phyloP scores from a whole-genome alignment of 2,329 filamentous ascomycete genomes.

The Cladophialophora immunda region DNA sequence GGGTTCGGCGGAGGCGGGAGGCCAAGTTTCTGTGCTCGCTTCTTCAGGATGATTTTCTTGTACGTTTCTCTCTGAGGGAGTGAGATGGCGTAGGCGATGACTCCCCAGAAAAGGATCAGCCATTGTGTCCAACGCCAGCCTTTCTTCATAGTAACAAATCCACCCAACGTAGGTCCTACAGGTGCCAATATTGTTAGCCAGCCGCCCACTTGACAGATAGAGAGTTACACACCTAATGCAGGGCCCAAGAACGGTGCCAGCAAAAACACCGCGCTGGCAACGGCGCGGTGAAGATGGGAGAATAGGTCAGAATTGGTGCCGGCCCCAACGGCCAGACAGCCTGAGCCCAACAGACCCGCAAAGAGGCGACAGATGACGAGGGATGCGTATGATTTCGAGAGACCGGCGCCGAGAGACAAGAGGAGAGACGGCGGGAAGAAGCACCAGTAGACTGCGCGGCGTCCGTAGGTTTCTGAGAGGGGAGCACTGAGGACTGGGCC shows the following conservation, averaged over 20 bases:
- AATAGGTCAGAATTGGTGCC: constrained; percentile 73
- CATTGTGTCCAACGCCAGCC: constrained; percentile 81
- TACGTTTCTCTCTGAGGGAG: constrained; percentile 70
- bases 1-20: constrained; percentile 71
- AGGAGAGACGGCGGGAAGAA: constrained; percentile 70
- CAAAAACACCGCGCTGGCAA: constrained; percentile 63
- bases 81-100: constrained; percentile 68
- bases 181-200: background rate
- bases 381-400: constrained; percentile 71
- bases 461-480: constrained; percentile 74
- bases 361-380: constrained; percentile 78
- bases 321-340: constrained; percentile 72
- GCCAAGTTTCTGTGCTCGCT: constrained; percentile 63
- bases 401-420: constrained; percentile 53
- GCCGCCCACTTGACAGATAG: background rate
- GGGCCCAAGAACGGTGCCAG: constrained; percentile 73
- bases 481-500: constrained; percentile 78
- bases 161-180: constrained; percentile 69
- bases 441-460: constrained; percentile 73
- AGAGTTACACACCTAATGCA: constrained; percentile 56
- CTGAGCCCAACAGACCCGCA: constrained; percentile 75
- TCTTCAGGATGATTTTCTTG: constrained; percentile 70
- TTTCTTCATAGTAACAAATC: constrained; percentile 69
- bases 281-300: constrained; percentile 60
- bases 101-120: constrained; percentile 70